These are phyloP conservation scores for Aspergillus ostianus DNA, from an alignment of 495 filamentous ascomycete species.

Conservation along the genomic window DNA sequence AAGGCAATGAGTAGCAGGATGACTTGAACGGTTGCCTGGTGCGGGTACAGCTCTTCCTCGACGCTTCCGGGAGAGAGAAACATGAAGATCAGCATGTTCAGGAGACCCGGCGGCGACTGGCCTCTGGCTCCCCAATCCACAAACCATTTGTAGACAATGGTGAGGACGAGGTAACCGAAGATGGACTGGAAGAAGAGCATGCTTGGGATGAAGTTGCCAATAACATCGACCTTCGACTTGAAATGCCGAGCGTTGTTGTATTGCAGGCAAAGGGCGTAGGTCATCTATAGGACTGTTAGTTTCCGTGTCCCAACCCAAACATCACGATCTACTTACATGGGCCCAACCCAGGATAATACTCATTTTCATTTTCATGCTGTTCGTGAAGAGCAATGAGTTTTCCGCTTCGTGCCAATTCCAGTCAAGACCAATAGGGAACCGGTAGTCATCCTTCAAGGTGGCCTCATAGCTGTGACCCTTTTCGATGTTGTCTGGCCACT, in stretches of 20 bases:
- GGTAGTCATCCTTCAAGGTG: constrained; percentile 64
- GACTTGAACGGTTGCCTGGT: constrained; percentile 73
- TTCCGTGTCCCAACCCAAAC: neutral
- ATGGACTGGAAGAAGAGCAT: constrained; percentile 99
- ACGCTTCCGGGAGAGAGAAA: constrained; percentile 84
- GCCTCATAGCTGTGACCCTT: constrained; percentile 60
- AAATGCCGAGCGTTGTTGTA: constrained; percentile 93
- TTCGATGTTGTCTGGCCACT: constrained; percentile 70
- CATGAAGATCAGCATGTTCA: constrained; percentile 99
- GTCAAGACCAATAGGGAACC: constrained; percentile 94
- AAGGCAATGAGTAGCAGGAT: constrained; percentile 80
- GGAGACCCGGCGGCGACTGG: constrained; percentile 71
- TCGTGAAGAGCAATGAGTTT: constrained; percentile 89
- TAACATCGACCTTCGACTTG: constrained; percentile 89
- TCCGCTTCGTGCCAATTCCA: constrained; percentile 96
- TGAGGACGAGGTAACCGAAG: constrained; percentile 93
- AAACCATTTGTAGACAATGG: constrained; percentile 95
- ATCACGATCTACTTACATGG: constrained; percentile 55
- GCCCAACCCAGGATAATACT: constrained; percentile 93
- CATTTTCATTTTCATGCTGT: constrained; percentile 99
- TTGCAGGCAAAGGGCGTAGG: constrained; percentile 90
- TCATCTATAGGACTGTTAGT: constrained; percentile 62
- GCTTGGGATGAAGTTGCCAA: constrained; percentile 93
- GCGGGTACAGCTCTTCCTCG: constrained; percentile 69
- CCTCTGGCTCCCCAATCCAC: constrained; percentile 76